Base-by-base conservation (phyloP, 139 green algal species). In the Trebouxia sp. region DNA sequence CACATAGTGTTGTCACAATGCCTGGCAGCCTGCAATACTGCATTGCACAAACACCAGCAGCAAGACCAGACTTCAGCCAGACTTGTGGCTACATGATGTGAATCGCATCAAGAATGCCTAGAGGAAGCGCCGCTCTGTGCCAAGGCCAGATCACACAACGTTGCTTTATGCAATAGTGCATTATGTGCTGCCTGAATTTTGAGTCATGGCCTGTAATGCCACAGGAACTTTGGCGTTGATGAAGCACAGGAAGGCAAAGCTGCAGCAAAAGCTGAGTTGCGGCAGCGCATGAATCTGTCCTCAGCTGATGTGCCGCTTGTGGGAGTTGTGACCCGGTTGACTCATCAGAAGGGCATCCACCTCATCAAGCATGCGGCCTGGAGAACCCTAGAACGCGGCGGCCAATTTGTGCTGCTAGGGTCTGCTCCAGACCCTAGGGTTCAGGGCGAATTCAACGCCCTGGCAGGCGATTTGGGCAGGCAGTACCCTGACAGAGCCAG, bases 391-490 rank as follows among this genome's bases (percentile, higher is more conserved):
- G 95, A 97, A 84, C 90, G 94, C 1, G 92, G 92, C 26, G 93
- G 86, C 5, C 97, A 99, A 92, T 99, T 99, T 85, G 94, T 99
- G 81, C 91, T 99, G 80, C 96, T 99, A 48, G 97, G 97, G 30
- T 96, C 90, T 51, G 78, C 81, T 0, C 81, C 78, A 32, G 77
- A 85, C 55, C 65, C 82, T 10, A 56, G 67, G 17, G 82, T 85
- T 2, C 82, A 97, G 90, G 90, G 77, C 10, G 94, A 98, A 78
- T 98, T 97, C 87, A 89, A 97, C 78, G 85, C 81, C 43, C 85
- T 97, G 41, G 81, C 88, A 9, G 86, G 89, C 45, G 84, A 94
- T 75, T 82, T 97, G 76, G 82, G 80, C 32, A 39, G 72, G 26
- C 86, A 93, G 67, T 97, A 96, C 88, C 90, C 91, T 41, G 94